These are phyloP conservation scores for Torulaspora delbrueckii DNA, from an alignment of 805 yeast genomes.

Conservation along the genomic window DNA sequence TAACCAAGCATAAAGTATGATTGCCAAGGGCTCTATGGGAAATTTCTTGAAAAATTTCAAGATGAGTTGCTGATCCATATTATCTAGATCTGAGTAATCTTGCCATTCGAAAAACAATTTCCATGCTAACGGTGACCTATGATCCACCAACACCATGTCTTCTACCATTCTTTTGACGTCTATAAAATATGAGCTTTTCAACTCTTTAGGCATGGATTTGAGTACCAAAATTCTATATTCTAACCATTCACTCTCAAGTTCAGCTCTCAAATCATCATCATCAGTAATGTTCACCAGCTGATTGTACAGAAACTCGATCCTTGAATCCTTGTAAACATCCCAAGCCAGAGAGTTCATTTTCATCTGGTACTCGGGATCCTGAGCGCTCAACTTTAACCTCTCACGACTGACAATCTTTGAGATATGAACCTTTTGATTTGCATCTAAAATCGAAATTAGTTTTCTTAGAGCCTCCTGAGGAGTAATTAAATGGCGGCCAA, in stretches of 20 bases:
- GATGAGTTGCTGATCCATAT: constrained; percentile 45
- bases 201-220: constrained; percentile 44
- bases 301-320: constrained; percentile 50
- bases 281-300: constrained; percentile 52
- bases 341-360: constrained; percentile 39
- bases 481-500: constrained; percentile 44
- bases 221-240: constrained; percentile 53
- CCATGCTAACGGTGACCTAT: constrained; percentile 66
- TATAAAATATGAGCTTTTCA: constrained; percentile 38
- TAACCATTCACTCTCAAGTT: constrained; percentile 56
- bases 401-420: constrained; percentile 43
- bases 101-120: constrained; percentile 65
- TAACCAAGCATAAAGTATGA: constrained; percentile 55
- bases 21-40: constrained; percentile 57
- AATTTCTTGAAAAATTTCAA: constrained; percentile 52
- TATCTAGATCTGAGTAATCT: constrained; percentile 49
- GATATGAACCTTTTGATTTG: constrained; percentile 40
- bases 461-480: constrained; percentile 44
- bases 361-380: constrained; percentile 40
- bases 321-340: constrained; percentile 47
- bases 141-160: constrained; percentile 67
- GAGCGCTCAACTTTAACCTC: constrained; percentile 46
- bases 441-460: constrained; percentile 40
- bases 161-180: constrained; percentile 54
- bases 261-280: constrained; percentile 56